These are phyloP conservation scores for Solanum hybrid DNA, from an alignment of 305 asterid species.

Conservation along the genomic window DNA sequence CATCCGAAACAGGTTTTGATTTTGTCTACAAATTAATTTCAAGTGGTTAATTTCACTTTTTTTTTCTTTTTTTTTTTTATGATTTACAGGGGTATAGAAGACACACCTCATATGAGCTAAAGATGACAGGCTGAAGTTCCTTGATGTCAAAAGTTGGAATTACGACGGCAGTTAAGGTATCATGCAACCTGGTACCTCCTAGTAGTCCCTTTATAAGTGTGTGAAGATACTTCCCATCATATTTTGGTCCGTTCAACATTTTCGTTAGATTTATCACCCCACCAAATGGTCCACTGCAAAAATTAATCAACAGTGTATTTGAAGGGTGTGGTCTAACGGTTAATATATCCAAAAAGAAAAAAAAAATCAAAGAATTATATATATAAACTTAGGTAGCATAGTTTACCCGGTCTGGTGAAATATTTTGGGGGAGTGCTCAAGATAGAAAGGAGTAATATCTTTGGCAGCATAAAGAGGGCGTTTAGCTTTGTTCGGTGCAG, in stretches of 20 bases:
- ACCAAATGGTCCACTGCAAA: constrained; percentile 35
- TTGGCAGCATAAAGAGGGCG: constrained; percentile 56
- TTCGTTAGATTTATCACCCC: constrained; percentile 19
- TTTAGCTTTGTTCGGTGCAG: constrained; percentile 34
- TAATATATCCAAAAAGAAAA: not conserved
- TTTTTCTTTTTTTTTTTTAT: too few species aligned
- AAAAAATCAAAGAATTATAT: not conserved
- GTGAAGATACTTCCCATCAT: constrained; percentile 51
- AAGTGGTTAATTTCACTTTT: not conserved
- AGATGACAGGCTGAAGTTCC: constrained; percentile 46
- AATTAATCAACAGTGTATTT: not conserved
- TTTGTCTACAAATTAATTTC: constrained; percentile 17
- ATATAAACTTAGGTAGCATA: not conserved
- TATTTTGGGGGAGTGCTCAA: constrained; percentile 39
- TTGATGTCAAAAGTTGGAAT: constrained; percentile 52
- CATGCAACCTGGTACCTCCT: constrained; percentile 29
- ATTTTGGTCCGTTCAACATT: constrained; percentile 35
- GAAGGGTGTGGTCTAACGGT: not conserved
- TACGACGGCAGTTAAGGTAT: constrained; percentile 44
- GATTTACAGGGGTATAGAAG: not conserved
- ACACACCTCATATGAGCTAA: constrained; percentile 35
- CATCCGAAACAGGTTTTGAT: constrained; percentile 25
- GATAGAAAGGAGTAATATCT: constrained; percentile 39
- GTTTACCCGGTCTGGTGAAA: constrained; percentile 32
- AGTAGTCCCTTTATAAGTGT: constrained; percentile 20